These are phyloP conservation scores for Ophiostoma ulmi DNA, from an alignment of 2,329 filamentous ascomycete genomes.

Conservation along the genomic window DNA sequence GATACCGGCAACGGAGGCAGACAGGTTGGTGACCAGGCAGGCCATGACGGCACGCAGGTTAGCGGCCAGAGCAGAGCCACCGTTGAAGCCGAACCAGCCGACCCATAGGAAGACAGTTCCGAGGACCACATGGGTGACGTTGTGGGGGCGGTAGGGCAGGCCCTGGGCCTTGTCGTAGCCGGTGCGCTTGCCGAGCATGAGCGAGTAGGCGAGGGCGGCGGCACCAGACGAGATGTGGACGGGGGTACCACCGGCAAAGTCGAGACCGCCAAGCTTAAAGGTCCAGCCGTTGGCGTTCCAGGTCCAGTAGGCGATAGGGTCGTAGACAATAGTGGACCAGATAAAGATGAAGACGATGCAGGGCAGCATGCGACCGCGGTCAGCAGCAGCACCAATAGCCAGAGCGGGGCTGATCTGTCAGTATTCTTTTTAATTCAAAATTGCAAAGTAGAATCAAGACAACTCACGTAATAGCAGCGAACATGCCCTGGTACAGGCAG, in stretches of 20 bases:
- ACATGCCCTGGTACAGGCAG: conserved; percentile 84
- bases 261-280: conserved; percentile 70
- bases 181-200: conserved; percentile 81
- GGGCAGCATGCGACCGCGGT: conserved; percentile 81
- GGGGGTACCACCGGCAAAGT: conserved; percentile 85
- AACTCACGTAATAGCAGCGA: conserved; percentile 77
- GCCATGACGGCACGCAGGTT: conserved; percentile 85
- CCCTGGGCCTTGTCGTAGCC: conserved; percentile 76
- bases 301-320: conserved; percentile 91
- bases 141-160: conserved; percentile 87
- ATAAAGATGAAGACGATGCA: conserved; percentile 90
- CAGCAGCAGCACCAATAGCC: conserved; percentile 59
- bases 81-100: conserved; percentile 94
- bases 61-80: conserved; percentile 72
- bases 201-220: conserved; percentile 80
- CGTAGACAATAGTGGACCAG: conserved; percentile 86
- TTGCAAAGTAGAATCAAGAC: not conserved
- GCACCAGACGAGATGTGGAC: conserved; percentile 82
- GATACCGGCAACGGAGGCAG: conserved; percentile 77
- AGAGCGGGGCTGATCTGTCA: conserved; percentile 23
- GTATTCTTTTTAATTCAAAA: not conserved
- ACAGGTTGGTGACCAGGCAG: conserved; percentile 77
- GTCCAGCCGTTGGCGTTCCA: conserved; percentile 85
- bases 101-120: conserved; percentile 94
- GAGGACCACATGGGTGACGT: conserved; percentile 86